Base-by-base conservation (phyloP, 371 early-diverging fungal genomes). In the Entomophthora muscae region DNA sequence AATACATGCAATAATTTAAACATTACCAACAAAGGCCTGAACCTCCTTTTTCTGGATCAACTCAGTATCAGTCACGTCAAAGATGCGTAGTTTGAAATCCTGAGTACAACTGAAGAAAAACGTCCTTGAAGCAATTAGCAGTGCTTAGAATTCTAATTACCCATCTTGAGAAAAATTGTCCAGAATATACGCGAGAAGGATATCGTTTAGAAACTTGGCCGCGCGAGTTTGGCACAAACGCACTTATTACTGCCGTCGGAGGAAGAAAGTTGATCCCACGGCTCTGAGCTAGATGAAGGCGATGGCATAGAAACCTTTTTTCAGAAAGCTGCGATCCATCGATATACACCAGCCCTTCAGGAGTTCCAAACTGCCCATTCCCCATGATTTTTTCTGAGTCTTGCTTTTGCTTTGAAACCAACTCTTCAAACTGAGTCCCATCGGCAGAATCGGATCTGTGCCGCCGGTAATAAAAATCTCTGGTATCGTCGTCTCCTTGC, bases 131-230 rank as follows among this genome's bases (percentile, higher is more conserved):
- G 12, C n/a, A 3, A 42, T 53, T 31, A 64, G 22, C 3, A 57
- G 21, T n/a, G 23, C 28, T 21, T 53, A 30, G 24, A 23, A 32
- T 32, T 22, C 42, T 57, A 33, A 64, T 17, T 42, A 42, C 65
- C 68, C 68, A 65, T 68, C 68, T 23, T 57, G n/a, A 0, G 68
- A 68, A 65, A n/a, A 63, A 68, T 52, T 68, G 68, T 58, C 68
- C 68, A 10, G 65, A 65, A 62, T 68, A 68, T 17, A 61, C 68
- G 23, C 57, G 57, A 30, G 29, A 31, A 52, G 24, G 24, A 65
- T 61, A 68, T 3, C 30, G 3, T 17, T 42, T 53, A 0, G 32
- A 29, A 1, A 52, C 28, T 1, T 53, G 28, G 22, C 65, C 65
- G 28, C 32, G n/a, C 2, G 66, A 55, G 32, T 66, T 66, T 22